Evolutionary conservation across 192 early-diverging fungal species (phyloP), one percentile per base, ranked within the genome.

Genomic region (Linnemannia elongata): DNA sequence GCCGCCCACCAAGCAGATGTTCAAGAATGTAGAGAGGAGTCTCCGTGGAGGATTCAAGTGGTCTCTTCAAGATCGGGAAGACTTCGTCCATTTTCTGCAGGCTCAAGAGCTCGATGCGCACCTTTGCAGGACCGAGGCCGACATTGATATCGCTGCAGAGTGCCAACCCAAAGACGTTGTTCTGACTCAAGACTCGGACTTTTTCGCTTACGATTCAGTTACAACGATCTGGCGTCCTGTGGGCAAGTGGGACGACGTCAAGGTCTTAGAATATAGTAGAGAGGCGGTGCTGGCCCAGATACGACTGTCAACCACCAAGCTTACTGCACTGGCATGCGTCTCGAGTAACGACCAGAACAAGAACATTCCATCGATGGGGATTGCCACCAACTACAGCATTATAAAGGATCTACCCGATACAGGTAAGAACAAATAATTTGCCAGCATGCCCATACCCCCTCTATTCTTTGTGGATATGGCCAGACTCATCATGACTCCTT

Each of bases 271-370:
- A 13, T 77, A 77, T 27, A 68, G 18, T 20, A 68, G 0, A 0
- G 60, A 0, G n/a, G 12, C 41, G 41, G 63, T 77, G 63, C 27
- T 77, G 63, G 39, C 10, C 60, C 20, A 77, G 57, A 69, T 20
- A 42, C 42, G 41, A 27, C 76, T 77, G 10, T 69, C 63, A 41
- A 47, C 41, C 41, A 69, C 60, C 39, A 77, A 77, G 13, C 13
- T 69, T 20, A 77, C 41, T 47, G 76, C 74, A 2, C 74, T 76
- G 17, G 52, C 54, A 60, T 63, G 63, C 63, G 63, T 77, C n/a
- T 77, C 76, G 3, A 6, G 0, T 6, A 68, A 68, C 35, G 76
- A 77, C 41, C 47, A 33, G 5, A 47, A 74, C 73, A 54, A 52
- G 15, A 74, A 47, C 27, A 68, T 54, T 27, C 60, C 39, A 24